Evolutionary conservation across 2,329 filamentous ascomycete species (phyloP).

Genomic region (Aulographum hederae): DNA sequence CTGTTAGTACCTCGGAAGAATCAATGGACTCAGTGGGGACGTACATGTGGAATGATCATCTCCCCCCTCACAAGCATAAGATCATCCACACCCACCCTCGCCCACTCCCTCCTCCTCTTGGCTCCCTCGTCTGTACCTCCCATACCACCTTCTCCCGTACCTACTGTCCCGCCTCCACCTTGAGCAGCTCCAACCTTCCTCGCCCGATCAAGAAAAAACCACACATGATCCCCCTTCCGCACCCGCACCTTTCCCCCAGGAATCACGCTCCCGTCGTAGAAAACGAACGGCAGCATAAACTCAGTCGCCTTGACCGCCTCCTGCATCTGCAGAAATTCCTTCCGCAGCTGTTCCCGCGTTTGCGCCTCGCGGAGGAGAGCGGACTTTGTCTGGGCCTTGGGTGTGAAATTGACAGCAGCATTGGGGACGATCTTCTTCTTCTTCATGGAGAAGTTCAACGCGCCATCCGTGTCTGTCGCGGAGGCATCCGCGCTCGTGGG

Average conservation of each 20-base stretch:
- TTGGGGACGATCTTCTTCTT: constrained; percentile 41
- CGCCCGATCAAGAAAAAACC: constrained; percentile 84
- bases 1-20: not conserved
- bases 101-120: constrained; percentile 67
- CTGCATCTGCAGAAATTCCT: constrained; percentile 67
- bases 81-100: constrained; percentile 84
- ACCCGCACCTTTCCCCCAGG: constrained; percentile 69
- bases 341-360: constrained; percentile 54
- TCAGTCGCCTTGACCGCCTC: constrained; percentile 78
- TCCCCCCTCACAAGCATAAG: constrained; percentile 81
- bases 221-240: constrained; percentile 84
- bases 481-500: constrained; percentile 15
- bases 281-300: constrained; percentile 84
- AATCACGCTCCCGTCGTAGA: constrained; percentile 86
- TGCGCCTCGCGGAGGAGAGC: constrained; percentile 63
- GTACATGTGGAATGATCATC: constrained; percentile 83
- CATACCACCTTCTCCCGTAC: too few species aligned
- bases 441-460: constrained; percentile 26
- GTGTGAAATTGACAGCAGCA: constrained; percentile 40
- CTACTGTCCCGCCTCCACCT: constrained; percentile 56
- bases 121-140: too few species aligned
- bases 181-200: constrained; percentile 76
- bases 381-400: constrained; percentile 60
- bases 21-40: too few species aligned
- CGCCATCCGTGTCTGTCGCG: constrained; percentile 11